Conservation (phyloP, 2,329 filamentous ascomycete species). For the Claviceps sp. region DNA sequence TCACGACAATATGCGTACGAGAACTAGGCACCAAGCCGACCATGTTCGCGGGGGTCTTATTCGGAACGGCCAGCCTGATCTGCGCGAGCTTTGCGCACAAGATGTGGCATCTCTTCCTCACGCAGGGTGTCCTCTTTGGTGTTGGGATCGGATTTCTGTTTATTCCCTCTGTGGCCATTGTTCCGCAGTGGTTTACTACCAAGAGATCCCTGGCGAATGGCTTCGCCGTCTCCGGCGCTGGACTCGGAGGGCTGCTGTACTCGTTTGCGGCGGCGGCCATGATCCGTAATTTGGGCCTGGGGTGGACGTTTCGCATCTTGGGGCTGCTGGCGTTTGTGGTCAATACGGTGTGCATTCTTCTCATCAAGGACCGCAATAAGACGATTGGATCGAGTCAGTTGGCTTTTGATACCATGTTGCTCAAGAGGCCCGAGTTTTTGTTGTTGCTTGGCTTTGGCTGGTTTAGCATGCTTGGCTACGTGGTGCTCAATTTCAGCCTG, state of each 20-base stretch:
- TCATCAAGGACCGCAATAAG: constrained; percentile 61
- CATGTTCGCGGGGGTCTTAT: constrained; percentile 48
- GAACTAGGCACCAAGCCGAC: constrained; percentile 49
- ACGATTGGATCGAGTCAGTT: constrained; percentile 52
- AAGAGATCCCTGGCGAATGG: constrained; percentile 57
- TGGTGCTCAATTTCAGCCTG: constrained; percentile 64
- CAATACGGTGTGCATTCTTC: constrained; percentile 47
- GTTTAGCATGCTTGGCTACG: constrained; percentile 60
- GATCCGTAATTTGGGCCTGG: constrained; percentile 48
- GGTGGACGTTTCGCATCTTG: constrained; percentile 54
- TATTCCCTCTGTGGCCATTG: constrained; percentile 51
- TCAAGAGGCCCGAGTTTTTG: constrained; percentile 48
- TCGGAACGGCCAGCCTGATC: constrained; percentile 53
- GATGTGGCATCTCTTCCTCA: constrained; percentile 66
- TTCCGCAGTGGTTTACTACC: constrained; percentile 63
- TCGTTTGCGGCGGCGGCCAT: constrained; percentile 55
- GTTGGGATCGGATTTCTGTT: constrained; percentile 67
- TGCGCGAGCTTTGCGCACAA: constrained; percentile 53
- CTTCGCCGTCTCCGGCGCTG: constrained; percentile 53
- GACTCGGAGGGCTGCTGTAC: constrained; percentile 61
- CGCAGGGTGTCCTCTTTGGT: constrained; percentile 66
- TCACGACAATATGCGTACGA: constrained; percentile 49
- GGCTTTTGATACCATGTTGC: constrained; percentile 50
- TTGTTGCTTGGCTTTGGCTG: constrained; percentile 54
- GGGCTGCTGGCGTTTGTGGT: constrained; percentile 50